phyloP scores from a whole-genome alignment of 345 rosid genomes.

The Eucalyptus erythrocorys region DNA sequence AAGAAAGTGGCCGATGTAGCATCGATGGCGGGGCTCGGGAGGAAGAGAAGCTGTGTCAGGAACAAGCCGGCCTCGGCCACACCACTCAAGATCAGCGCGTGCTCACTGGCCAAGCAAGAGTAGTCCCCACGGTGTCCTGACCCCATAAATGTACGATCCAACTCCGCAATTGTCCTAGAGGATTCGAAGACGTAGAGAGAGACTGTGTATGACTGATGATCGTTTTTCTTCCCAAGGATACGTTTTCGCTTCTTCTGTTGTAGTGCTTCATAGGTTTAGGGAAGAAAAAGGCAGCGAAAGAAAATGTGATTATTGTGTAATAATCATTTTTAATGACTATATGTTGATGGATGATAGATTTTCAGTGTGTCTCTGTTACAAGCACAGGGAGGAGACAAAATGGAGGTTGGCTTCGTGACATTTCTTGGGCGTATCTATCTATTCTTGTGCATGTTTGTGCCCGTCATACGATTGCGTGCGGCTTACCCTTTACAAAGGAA shows the following conservation, averaged over 20 bases:
- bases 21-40: not conserved
- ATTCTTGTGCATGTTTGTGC: not conserved
- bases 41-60: not conserved
- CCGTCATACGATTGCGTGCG: not conserved
- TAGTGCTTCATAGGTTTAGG: not conserved
- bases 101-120: not conserved
- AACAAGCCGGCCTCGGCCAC: not conserved
- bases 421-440: not conserved
- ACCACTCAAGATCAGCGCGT: not conserved
- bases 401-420: not conserved
- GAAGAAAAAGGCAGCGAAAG: not conserved
- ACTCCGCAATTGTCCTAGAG: not conserved
- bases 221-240: not conserved
- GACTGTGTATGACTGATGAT: not conserved
- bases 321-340: not conserved
- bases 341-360: no score
- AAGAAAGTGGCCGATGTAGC: not conserved
- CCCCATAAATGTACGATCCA: not conserved
- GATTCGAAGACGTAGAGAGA: not conserved
- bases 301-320: no score
- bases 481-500: not conserved
- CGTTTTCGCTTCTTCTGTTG: not conserved
- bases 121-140: not conserved
- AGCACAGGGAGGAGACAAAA: not conserved
- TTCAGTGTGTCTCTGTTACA: not conserved